Evolutionary conservation across 2,329 filamentous ascomycete species (phyloP), one percentile per base, ranked within the genome.

Genomic region (Alternaria ethzedia): DNA sequence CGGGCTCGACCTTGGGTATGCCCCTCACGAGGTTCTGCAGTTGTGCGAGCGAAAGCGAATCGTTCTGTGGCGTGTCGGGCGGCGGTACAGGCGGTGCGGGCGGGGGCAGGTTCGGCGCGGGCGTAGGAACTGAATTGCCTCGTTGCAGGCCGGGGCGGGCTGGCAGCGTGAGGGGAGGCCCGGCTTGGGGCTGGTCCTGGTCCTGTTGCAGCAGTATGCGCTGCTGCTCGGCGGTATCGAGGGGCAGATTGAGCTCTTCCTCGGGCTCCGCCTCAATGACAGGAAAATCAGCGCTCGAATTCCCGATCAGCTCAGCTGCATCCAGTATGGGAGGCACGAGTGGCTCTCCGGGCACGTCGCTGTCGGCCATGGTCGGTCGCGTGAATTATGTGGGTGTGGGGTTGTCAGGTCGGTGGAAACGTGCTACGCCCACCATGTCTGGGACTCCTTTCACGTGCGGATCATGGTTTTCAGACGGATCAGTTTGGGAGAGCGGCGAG

Each of bases 41-140:
- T 66, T 85, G 83, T 58, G 81, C 78, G 12, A 85, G 74, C n/a
- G 83, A 83, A 41, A 85, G 74, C 55, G 82, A 82, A 64, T 84
- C 82, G 26, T 79, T 79, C 26, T 78, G 69, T 41, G 82, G 67
- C 57, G 69, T 63, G 58, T 73, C 65, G 43, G 76, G 74, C 30
- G 69, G 73, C 25, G 76, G 71, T 6, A 74, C 66, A 17, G 77
- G 76, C 41, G 79, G 79, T 28, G 77, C 78, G 28, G 82, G 81
- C 20, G 82, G 82, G 13, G 82, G 82, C 7, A 82, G 81, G 32
- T 81, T 77, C 25, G 83, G 82, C 17, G 78, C 76, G 8, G 75
- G 76, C 32, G 79, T 78, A 15, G 78, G 78, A 1, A 74, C 76
- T 10, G 81, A 83, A 52, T 70, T 74, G 28, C 81, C 81, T 65